Conservation (phyloP, 179 eudicot genomes). For the Spinacia oleracea region DNA sequence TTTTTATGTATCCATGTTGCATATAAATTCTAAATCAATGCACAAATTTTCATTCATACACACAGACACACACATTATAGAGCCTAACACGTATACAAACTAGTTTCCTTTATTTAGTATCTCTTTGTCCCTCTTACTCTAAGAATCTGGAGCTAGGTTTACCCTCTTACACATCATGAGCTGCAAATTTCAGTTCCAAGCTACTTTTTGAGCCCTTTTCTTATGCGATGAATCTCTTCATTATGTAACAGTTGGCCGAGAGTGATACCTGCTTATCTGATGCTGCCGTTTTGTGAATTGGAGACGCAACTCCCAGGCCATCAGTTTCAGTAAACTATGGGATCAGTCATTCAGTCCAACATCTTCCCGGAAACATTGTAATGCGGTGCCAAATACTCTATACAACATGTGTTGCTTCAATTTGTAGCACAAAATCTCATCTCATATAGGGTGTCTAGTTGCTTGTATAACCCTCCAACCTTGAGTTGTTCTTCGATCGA, state of each 20-base stretch:
- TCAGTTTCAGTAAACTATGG: neutral
- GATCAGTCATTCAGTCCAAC: neutral
- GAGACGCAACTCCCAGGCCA: conserved; percentile 7
- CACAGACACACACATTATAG: neutral
- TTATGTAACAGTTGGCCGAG: conserved; percentile 10
- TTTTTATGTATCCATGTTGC: neutral
- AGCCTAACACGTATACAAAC: neutral
- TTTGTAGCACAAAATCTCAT: neutral
- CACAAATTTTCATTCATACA: neutral
- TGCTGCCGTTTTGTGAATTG: neutral
- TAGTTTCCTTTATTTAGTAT: neutral
- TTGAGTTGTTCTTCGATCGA: neutral
- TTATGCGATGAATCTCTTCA: neutral
- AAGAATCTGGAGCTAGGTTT: neutral
- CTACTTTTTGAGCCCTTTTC: neutral
- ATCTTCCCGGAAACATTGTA: neutral
- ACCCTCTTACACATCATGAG: neutral
- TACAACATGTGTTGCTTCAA: neutral
- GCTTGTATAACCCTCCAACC: neutral
- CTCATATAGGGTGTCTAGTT: neutral
- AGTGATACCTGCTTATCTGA: neutral
- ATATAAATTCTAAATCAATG: neutral
- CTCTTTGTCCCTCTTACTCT: neutral
- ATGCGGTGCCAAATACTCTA: neutral
- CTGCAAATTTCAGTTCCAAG: neutral